Evolutionary conservation across 2,329 filamentous ascomycete genomes (phyloP), one percentile per base, ranked within the genome.

Genomic region (Curvularia spicifera): DNA sequence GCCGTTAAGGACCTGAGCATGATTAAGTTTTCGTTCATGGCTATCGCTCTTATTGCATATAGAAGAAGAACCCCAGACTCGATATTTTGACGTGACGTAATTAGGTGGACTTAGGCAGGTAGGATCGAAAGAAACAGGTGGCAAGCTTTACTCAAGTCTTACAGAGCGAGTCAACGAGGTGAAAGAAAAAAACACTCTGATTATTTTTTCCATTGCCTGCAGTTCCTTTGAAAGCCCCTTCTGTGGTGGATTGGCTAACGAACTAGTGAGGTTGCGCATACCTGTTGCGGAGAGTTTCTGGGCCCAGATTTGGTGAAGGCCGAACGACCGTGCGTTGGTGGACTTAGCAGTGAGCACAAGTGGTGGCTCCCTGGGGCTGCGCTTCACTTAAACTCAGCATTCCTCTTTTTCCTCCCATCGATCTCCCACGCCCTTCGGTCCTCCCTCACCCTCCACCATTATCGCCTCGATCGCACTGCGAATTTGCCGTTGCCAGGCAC

Each of bases 351-450:
- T 64, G 60, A 60, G 61, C 55, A 62, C 42, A 62, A 56, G 45
- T 58, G 56, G 56, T 55, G 56, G 63, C 64, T 71, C 66, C 60
- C 64, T 60, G 57, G 59, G 63, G 51, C 56, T 63, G 57, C 57
- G 57, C 60, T 67, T 71, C 67, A 66, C 71, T 67, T 68, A 68
- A 71, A 63, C 67, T 56, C 67, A 69, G 61, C 71, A 69, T 69
- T 72, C 71, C 68, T 68, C 65, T 62, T 68, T 67, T 62, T 57
- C 57, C 64, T 45, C 61, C 60, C 58, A 58, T 64, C 66, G 48
- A 42, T 59, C 60, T 50, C 60, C 55, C 52, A 52, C 57, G 50
- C 47, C 33, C 47, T 51, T 13, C n/a, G 26, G 49, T 57, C 60
- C 53, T 51, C 57, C 53, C 56, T 42, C 60, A 68, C 68, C 64